phyloP scores from a whole-genome alignment of 78 protist species.

The Chrysochromulina parva region DNA sequence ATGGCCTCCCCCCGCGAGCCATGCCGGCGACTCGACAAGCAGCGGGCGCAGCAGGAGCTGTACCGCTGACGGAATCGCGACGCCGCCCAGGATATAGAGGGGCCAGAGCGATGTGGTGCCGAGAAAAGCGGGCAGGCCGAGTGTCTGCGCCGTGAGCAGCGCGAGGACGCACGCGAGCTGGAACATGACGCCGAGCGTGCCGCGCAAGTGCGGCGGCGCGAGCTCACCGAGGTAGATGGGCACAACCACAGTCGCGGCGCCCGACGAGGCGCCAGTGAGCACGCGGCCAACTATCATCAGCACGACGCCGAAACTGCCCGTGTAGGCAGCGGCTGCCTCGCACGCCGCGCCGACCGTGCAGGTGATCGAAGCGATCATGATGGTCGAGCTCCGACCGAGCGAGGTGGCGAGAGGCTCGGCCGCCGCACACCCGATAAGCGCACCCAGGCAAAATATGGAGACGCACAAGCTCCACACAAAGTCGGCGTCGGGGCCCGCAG shows the following conservation, averaged over 20 bases:
- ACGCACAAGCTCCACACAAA: background rate
- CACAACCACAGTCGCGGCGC: constrained; percentile 21
- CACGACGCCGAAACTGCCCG: background rate
- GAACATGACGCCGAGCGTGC: constrained; percentile 4
- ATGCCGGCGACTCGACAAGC: background rate
- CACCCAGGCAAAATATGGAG: constrained; percentile 18
- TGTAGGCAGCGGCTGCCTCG: background rate
- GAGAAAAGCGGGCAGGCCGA: background rate
- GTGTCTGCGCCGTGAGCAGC: background rate
- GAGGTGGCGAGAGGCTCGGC: too few species aligned
- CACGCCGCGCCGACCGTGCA: background rate
- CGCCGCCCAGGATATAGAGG: background rate
- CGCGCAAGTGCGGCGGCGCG: constrained; percentile 25
- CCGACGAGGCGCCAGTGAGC: background rate
- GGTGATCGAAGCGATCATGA: background rate
- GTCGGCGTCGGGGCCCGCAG: background rate
- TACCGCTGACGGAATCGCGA: background rate
- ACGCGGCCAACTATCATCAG: background rate
- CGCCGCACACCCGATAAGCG: constrained; percentile 2
- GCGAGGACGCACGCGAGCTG: background rate
- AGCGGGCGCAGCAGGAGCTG: constrained; percentile 2
- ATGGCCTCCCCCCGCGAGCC: background rate
- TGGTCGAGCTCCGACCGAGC: background rate
- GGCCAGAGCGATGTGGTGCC: background rate
- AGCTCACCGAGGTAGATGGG: constrained; percentile 30